Percentiles rank a stretch among this genome's conserved stretches.
Evolutionary conservation across 352 stramenopile species (phyloP).

Genomic region (Phytopythium helicoides): DNA sequence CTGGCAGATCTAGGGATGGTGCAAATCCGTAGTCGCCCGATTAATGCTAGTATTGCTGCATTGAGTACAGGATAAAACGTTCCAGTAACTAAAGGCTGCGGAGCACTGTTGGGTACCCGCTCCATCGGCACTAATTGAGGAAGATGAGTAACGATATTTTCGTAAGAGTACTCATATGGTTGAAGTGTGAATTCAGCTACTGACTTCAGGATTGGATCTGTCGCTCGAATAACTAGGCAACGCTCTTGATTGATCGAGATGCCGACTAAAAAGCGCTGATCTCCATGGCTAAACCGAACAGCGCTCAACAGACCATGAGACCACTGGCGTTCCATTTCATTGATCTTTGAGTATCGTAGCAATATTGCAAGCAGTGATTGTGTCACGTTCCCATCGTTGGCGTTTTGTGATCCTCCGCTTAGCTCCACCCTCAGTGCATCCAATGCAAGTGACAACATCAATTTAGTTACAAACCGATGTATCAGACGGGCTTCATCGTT

Average conservation of each 20-base stretch:
- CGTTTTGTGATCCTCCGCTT: neutral
- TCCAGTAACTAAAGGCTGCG: conserved; percentile 35
- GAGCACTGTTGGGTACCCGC: too few relatives aligned
- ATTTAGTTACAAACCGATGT: conserved; percentile 25
- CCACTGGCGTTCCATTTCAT: conserved; percentile 50
- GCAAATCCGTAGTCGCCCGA: conserved; percentile 34
- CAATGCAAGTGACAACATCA: conserved; percentile 38
- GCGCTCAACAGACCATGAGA: conserved; percentile 37
- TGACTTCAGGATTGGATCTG: conserved; percentile 59
- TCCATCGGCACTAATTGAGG: neutral
- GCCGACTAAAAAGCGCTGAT: conserved; percentile 45
- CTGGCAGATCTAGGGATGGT: neutral
- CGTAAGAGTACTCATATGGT: conserved; percentile 38
- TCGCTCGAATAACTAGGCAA: conserved; percentile 36
- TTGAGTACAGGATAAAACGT: conserved; percentile 35
- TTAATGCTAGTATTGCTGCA: conserved; percentile 23
- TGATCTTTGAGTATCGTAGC: conserved; percentile 38
- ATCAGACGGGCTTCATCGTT: conserved; percentile 5
- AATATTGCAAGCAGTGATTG: conserved; percentile 53
- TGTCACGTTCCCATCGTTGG: conserved; percentile 8
- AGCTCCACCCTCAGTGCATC: conserved; percentile 40
- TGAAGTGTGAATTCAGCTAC: conserved; percentile 45
- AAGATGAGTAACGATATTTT: neutral
- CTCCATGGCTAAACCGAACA: conserved; percentile 32
- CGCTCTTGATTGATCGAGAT: conserved; percentile 23